phyloP scores from a whole-genome alignment of 139 green algal species.

The Haematococcus sp. region DNA sequence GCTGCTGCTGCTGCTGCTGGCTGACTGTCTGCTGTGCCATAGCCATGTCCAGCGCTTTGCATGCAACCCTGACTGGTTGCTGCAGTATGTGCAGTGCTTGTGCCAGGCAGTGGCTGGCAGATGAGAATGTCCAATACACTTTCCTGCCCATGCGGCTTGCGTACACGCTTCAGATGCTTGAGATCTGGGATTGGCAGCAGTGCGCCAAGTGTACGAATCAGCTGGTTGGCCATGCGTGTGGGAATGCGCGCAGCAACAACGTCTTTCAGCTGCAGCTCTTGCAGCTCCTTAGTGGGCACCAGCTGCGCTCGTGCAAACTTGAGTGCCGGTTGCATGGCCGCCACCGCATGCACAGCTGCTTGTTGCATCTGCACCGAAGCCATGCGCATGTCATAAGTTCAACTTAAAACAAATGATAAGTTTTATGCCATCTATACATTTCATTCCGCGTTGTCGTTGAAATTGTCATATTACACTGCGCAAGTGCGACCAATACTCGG shows the following conservation, averaged over 20 bases:
- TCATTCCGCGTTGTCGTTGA: too few relatives aligned
- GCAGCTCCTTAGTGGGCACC: constrained; percentile 21
- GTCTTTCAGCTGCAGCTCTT: constrained; percentile 17
- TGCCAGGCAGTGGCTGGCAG: constrained; percentile 5
- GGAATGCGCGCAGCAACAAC: constrained; percentile 13
- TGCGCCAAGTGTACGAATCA: background rate
- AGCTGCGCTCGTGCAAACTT: constrained; percentile 25
- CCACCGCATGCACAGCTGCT: constrained; percentile 4
- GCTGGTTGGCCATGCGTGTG: background rate
- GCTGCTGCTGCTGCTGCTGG: background rate
- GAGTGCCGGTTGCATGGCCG: background rate
- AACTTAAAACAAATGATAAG: too few relatives aligned
- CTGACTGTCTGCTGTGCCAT: too few relatives aligned
- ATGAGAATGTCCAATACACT: constrained; percentile 41
- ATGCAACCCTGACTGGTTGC: too few relatives aligned
- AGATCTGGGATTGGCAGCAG: constrained; percentile 41
- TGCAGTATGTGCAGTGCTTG: too few relatives aligned
- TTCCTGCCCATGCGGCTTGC: constrained; percentile 26
- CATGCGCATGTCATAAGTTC: background rate
- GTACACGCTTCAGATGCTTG: constrained; percentile 65
- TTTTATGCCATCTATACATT: too few relatives aligned
- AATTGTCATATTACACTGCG: too few relatives aligned
- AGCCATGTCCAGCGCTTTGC: too few relatives aligned
- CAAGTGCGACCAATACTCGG: too few relatives aligned
- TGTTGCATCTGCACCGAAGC: background rate